Conservation (phyloP, 768 basidiomycete species). For the Hemileccinum rubropunctum region DNA sequence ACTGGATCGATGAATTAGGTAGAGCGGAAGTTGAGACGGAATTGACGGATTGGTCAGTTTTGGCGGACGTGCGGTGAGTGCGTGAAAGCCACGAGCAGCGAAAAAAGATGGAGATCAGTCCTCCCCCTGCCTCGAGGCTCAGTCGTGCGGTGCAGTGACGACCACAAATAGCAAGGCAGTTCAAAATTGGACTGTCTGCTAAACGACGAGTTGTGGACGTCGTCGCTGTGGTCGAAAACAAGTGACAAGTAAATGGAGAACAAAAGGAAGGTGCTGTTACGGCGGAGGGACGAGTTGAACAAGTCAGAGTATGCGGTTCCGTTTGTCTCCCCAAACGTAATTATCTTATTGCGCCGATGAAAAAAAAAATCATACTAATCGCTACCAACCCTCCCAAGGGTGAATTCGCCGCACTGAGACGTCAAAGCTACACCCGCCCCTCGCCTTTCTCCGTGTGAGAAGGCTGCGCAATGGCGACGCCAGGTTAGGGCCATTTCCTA, state of each 20-base stretch:
- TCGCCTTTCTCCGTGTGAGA: slow-evolving; percentile 5
- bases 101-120: slow-evolving; percentile 28
- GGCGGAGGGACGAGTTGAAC: slow-evolving; percentile 22
- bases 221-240: slow-evolving; percentile 4
- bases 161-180: slow-evolving; percentile 22
- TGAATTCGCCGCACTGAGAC: slow-evolving; percentile 11
- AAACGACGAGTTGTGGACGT: slow-evolving; percentile 5
- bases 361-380: neutral
- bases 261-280: slow-evolving; percentile 25
- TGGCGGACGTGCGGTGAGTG: slow-evolving; percentile 33
- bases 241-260: slow-evolving; percentile 1
- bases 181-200: slow-evolving; percentile 13
- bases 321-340: too few relatives aligned
- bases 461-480: slow-evolving; percentile 7
- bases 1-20: slow-evolving; percentile 30
- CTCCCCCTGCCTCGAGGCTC: slow-evolving; percentile 31
- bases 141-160: slow-evolving; percentile 14
- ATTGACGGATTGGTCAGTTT: slow-evolving; percentile 29
- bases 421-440: slow-evolving; percentile 5
- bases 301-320: too few relatives aligned
- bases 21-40: slow-evolving; percentile 27
- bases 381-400: neutral
- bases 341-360: neutral
- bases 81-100: slow-evolving; percentile 35
- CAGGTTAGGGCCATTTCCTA: neutral